phyloP scores from a whole-genome alignment of 768 basidiomycete species.

The Austroboletus festivus region DNA sequence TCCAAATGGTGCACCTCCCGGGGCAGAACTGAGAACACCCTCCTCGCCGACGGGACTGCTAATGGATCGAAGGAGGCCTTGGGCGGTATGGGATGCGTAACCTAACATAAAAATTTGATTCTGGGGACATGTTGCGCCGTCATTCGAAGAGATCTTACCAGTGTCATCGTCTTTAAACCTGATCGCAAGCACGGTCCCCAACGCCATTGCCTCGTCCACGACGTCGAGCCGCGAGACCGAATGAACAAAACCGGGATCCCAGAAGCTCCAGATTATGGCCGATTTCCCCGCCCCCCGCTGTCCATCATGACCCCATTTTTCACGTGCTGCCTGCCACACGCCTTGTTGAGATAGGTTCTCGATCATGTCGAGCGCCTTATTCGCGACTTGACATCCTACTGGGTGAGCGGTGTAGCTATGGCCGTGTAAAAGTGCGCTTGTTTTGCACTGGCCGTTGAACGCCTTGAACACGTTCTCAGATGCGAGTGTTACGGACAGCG shows the following conservation, averaged over 20 bases:
- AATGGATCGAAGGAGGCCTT: slow-evolving; percentile 54
- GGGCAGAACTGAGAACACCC: slow-evolving; percentile 37
- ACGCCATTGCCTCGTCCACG: slow-evolving; percentile 78
- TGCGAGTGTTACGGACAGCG: slow-evolving; percentile 82
- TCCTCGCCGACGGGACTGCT: slow-evolving; percentile 29
- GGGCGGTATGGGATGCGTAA: slow-evolving; percentile 63
- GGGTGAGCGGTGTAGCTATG: slow-evolving; percentile 96
- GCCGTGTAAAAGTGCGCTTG: slow-evolving; percentile 87
- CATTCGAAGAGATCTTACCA: slow-evolving; percentile 40
- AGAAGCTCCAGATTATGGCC: slow-evolving; percentile 75
- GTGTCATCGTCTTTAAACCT: slow-evolving; percentile 56
- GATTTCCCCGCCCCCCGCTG: not conserved
- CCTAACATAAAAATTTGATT: slow-evolving; percentile 31
- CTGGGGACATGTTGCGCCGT: not conserved
- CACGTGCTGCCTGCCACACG: slow-evolving; percentile 58
- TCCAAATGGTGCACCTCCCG: slow-evolving; percentile 56
- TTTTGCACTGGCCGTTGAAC: slow-evolving; percentile 72
- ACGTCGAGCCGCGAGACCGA: slow-evolving; percentile 50
- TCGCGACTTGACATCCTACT: slow-evolving; percentile 89
- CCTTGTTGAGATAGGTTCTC: slow-evolving; percentile 46
- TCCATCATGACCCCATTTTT: slow-evolving; percentile 46
- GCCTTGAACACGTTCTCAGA: slow-evolving; percentile 75
- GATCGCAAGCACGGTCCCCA: slow-evolving; percentile 84
- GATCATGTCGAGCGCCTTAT: slow-evolving; percentile 68
- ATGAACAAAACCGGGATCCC: slow-evolving; percentile 72